Evolutionary conservation across 257 asterid species (phyloP).

Genomic region (Capsicum chinense): DNA sequence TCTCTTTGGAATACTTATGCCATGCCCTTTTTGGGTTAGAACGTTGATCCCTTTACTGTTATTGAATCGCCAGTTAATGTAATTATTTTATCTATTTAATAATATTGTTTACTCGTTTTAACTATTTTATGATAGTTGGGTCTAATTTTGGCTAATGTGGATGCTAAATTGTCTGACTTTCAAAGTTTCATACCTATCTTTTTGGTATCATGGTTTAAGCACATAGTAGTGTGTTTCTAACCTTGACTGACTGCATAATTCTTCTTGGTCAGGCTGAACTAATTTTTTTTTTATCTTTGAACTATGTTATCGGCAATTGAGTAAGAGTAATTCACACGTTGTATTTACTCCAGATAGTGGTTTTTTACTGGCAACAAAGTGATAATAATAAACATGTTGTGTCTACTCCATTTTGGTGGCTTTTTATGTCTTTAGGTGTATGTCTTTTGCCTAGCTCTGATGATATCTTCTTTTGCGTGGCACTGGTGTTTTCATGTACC

Average conservation of each 20-base stretch:
- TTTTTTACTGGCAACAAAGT: no score
- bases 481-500: not conserved
- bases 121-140: not conserved
- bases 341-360: not conserved
- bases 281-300: not conserved
- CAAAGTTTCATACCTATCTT: not conserved
- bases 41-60: no score
- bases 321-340: not conserved
- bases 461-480: not conserved
- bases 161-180: not conserved
- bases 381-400: not conserved
- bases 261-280: not conserved
- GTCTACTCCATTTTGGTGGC: not conserved
- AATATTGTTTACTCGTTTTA: not conserved
- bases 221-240: not conserved
- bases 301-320: not conserved
- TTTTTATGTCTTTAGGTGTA: not conserved
- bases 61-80: not conserved
- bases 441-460: not conserved
- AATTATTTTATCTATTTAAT: not conserved
- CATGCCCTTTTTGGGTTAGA: no score
- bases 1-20: no score
- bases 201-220: not conserved
- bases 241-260: conserved; percentile 19
- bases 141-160: not conserved